Percentiles rank a stretch among this genome's conserved stretches.
These are phyloP conservation scores for Stachybotrys elegans DNA, from an alignment of 2,329 filamentous ascomycete species.

Conservation along the genomic window DNA sequence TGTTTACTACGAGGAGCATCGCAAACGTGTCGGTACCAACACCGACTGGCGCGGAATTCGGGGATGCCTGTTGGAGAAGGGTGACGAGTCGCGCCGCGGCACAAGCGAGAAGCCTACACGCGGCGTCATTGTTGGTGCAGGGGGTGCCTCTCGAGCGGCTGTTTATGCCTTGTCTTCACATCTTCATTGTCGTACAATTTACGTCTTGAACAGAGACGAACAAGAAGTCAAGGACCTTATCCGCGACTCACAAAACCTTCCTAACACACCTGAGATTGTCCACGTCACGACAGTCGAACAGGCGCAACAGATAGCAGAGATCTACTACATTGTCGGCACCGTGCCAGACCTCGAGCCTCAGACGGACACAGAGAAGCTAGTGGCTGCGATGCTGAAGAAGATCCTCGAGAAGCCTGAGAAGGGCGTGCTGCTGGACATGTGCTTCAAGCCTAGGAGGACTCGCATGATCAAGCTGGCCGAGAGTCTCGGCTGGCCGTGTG, in stretches of 20 bases:
- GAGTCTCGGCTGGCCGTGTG: constrained; percentile 24
- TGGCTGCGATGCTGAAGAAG: constrained; percentile 17
- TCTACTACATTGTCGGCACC: constrained; percentile 31
- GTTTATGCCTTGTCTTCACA: too few species aligned
- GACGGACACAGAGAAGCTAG: constrained; percentile 20
- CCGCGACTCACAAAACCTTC: constrained; percentile 15
- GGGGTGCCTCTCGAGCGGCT: too few species aligned
- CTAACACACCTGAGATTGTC: constrained; percentile 16
- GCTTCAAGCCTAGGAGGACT: constrained; percentile 34
- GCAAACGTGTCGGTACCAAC: too few species aligned
- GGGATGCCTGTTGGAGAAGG: too few species aligned
- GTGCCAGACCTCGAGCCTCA: constrained; percentile 31
- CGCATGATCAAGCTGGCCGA: constrained; percentile 28
- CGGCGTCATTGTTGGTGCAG: too few species aligned
- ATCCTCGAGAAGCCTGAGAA: constrained; percentile 20
- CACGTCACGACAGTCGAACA: constrained; percentile 22
- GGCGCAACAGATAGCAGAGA: constrained; percentile 15
- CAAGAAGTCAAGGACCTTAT: too few species aligned
- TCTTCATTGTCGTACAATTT: too few species aligned
- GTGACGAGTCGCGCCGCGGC: too few species aligned
- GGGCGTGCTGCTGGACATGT: constrained; percentile 35
- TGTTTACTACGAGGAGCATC: too few species aligned
- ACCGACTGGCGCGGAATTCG: too few species aligned
- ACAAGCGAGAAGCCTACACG: too few species aligned
- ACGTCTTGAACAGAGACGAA: too few species aligned